These are phyloP conservation scores for Ligustrum vulgare DNA, from an alignment of 257 asterid species.

Conservation along the genomic window DNA sequence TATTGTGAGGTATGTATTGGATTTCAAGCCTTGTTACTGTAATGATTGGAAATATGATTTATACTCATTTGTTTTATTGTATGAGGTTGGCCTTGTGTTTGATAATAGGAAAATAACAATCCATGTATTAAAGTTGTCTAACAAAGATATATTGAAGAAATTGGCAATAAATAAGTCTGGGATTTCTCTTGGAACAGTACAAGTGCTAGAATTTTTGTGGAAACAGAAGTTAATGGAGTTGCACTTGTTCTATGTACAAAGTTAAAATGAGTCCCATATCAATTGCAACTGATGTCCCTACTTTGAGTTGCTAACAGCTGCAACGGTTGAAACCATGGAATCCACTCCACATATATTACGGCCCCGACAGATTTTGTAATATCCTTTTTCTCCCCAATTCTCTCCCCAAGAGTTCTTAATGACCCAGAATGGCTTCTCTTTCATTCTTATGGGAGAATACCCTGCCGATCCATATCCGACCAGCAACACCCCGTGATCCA, in stretches of 20 bases:
- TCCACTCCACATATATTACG: conserved; percentile 14
- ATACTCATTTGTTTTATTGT: no score
- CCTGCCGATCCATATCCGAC: conserved; percentile 14
- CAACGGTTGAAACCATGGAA: conserved; percentile 45
- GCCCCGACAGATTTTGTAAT: conserved; percentile 9
- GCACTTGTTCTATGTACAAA: conserved; percentile 19
- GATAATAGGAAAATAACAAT: no score
- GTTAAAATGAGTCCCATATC: conserved; percentile 16
- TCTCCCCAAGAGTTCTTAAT: conserved; percentile 19
- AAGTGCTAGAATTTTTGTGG: neutral
- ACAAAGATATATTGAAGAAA: neutral
- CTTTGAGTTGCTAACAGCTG: conserved; percentile 50
- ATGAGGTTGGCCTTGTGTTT: no score
- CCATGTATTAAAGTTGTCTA: neutral
- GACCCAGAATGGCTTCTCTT: conserved; percentile 6
- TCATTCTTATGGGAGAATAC: conserved; percentile 1
- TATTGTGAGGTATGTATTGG: neutral
- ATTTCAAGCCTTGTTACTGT: no score
- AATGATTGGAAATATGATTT: no score
- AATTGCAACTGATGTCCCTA: conserved; percentile 11
- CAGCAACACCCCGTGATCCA: conserved; percentile 13
- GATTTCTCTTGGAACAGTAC: neutral
- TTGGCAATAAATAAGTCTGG: neutral
- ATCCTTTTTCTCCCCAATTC: conserved; percentile 14
- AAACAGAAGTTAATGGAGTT: neutral